phyloP scores from a whole-genome alignment of 495 filamentous ascomycete species.

The Aspergillus cristatus region DNA sequence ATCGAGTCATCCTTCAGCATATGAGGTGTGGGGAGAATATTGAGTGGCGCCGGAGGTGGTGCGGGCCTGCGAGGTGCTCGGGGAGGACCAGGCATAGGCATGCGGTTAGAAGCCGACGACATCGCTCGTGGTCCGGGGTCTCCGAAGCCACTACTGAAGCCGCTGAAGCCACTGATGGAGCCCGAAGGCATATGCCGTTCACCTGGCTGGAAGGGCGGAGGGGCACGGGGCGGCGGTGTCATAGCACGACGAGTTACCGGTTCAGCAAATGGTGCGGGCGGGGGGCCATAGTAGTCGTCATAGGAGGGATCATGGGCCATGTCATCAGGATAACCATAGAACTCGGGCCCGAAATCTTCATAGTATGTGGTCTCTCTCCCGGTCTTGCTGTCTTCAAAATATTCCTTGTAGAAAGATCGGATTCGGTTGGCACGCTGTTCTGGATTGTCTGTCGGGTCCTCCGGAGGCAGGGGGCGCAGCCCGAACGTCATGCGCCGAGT shows the following conservation, averaged over 20 bases:
- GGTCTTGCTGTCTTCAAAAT: conserved; percentile 81
- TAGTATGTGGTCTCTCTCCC: conserved; percentile 47
- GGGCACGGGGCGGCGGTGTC: conserved; percentile 83
- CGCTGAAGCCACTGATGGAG: conserved; percentile 34
- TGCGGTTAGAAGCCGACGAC: conserved; percentile 56
- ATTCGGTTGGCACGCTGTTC: conserved; percentile 94
- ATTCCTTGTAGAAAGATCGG: conserved; percentile 97
- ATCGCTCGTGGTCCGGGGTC: conserved; percentile 51
- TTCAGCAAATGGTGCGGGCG: conserved; percentile 60
- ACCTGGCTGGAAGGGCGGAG: conserved; percentile 60
- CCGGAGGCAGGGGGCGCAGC: conserved; percentile 84
- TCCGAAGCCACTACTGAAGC: conserved; percentile 36
- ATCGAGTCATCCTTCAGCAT: conserved; percentile 79
- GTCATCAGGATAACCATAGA: conserved; percentile 44
- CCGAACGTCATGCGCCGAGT: conserved; percentile 75
- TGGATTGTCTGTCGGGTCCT: conserved; percentile 76
- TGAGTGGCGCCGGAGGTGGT: conserved; percentile 66
- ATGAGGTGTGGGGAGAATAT: conserved; percentile 73
- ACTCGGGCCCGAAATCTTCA: conserved; percentile 59
- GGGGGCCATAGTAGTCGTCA: conserved; percentile 64
- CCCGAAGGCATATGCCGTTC: conserved; percentile 38
- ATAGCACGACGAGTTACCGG: conserved; percentile 84
- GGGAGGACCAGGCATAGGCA: conserved; percentile 32
- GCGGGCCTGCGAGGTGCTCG: conserved; percentile 48
- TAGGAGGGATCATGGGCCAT: conserved; percentile 63